Evolutionary conservation across 1,284 basidiomycete genomes (phyloP).

Genomic region (Cutaneotrichosporon dermatis): DNA sequence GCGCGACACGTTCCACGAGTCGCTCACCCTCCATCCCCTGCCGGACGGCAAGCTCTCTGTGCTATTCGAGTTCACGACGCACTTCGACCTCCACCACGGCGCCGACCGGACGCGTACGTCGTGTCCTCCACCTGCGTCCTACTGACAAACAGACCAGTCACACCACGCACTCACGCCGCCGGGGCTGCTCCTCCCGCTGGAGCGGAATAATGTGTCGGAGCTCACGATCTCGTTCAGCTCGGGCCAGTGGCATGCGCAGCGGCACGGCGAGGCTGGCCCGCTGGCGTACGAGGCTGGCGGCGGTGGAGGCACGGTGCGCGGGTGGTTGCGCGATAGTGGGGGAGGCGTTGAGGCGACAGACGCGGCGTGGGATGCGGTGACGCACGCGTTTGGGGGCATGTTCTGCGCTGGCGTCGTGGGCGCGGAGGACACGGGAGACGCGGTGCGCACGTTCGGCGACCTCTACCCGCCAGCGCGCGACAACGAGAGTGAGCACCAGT

Average conservation of each 20-base stretch:
- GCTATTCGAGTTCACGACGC: constrained; percentile 74
- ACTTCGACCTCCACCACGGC: constrained; percentile 46
- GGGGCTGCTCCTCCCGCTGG: constrained; percentile 75
- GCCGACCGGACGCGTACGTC: constrained; percentile 2
- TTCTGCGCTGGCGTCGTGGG: constrained; percentile 72
- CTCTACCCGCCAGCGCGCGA: constrained; percentile 56
- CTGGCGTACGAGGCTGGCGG: constrained; percentile 61
- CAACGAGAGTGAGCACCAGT: constrained; percentile 1
- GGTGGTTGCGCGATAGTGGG: constrained; percentile 61
- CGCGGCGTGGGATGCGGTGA: constrained; percentile 73
- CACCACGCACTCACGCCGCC: constrained; percentile 83
- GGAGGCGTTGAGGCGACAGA: constrained; percentile 50
- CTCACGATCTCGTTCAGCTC: constrained; percentile 82
- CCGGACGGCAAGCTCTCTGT: constrained; percentile 78
- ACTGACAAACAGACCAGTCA: constrained; percentile 55
- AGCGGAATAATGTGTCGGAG: constrained; percentile 76
- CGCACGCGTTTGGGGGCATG: constrained; percentile 82
- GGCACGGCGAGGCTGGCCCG: constrained; percentile 68
- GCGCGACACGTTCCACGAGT: constrained; percentile 53
- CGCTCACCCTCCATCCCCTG: constrained; percentile 67
- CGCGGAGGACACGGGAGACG: constrained; percentile 61
- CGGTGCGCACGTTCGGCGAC: constrained; percentile 34
- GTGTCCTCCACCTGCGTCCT: too few relatives aligned
- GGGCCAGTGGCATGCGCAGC: constrained; percentile 81
- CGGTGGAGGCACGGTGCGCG: constrained; percentile 82